Percentiles rank a stretch among this genome's conserved stretches.
phyloP scores from a whole-genome alignment of 2,329 filamentous ascomycete genomes.

The Colletotrichum melonis region DNA sequence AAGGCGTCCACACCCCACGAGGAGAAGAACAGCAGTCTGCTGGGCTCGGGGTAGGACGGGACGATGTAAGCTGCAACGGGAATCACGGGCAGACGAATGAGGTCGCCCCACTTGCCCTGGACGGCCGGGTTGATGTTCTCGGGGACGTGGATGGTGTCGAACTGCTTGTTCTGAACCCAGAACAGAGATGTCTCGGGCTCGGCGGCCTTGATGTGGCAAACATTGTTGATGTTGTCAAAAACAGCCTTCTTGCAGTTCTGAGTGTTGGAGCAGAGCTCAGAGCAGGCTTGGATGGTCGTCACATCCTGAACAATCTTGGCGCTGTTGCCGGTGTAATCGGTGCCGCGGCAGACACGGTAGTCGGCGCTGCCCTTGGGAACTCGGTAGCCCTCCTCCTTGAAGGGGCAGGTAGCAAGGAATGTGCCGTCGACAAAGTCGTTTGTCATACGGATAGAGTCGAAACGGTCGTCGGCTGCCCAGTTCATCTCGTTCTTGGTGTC shows the following conservation, averaged over 20 bases:
- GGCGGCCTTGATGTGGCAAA: conserved; percentile 37
- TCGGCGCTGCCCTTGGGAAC: conserved; percentile 14
- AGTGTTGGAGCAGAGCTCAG: conserved; percentile 33
- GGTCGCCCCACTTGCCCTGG: conserved; percentile 40
- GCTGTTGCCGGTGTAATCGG: conserved; percentile 31
- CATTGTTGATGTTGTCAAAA: conserved; percentile 38
- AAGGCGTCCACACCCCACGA: conserved; percentile 41
- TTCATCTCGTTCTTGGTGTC: conserved; percentile 26
- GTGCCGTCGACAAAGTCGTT: conserved; percentile 28
- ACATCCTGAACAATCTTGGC: conserved; percentile 25
- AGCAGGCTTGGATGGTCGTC: conserved; percentile 32
- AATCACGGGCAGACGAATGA: conserved; percentile 41
- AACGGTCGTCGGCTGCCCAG: conserved; percentile 32
- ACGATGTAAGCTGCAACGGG: conserved; percentile 44
- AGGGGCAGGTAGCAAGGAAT: conserved; percentile 31
- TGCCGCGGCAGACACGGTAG: conserved; percentile 31
- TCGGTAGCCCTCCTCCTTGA: conserved; percentile 23
- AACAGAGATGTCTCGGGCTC: conserved; percentile 30
- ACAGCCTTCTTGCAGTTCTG: conserved; percentile 35
- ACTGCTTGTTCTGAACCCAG: conserved; percentile 37
- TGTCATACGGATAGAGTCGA: conserved; percentile 32
- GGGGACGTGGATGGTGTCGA: conserved; percentile 41
- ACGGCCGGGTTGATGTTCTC: conserved; percentile 35
- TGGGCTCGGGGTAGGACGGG: conserved; percentile 39
- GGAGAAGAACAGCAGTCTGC: conserved; percentile 40